Percentiles rank a stretch among this genome's conserved stretches.
phyloP scores from a whole-genome alignment of 164 flowering plant species.

The Cinnamomum chago region DNA sequence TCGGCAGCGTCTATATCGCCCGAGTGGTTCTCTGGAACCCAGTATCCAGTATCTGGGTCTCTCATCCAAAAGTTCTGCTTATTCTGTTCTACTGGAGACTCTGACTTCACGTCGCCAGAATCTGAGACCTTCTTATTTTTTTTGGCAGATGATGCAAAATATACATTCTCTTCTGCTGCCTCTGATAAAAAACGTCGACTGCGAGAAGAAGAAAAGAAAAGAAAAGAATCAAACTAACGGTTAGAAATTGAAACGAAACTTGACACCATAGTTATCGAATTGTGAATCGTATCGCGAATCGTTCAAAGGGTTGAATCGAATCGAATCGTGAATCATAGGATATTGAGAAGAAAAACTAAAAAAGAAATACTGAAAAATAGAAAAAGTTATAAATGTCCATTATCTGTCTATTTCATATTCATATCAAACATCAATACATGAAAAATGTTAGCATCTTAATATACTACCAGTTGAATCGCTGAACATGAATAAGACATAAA shows the following conservation, averaged over 20 bases:
- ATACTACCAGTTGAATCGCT: no score
- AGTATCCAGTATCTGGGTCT: constrained; percentile 55
- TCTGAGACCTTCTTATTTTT: background rate
- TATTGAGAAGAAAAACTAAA: no score
- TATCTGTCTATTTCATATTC: no score
- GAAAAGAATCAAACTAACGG: background rate
- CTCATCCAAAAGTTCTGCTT: constrained; percentile 43
- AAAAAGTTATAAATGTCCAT: no score
- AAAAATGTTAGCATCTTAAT: no score
- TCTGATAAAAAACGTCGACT: background rate
- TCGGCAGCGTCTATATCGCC: constrained; percentile 39
- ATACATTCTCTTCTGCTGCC: background rate
- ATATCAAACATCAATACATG: no score
- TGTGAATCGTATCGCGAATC: no score
- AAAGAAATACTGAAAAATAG: no score
- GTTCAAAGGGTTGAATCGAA: no score
- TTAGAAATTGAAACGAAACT: background rate
- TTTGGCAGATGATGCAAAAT: background rate
- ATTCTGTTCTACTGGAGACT: background rate
- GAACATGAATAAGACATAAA: no score
- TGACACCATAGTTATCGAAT: no score
- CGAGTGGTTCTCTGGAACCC: constrained; percentile 55
- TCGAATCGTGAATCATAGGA: no score
- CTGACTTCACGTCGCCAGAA: background rate
- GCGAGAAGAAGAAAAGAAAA: background rate